Percentiles rank a stretch among this genome's conserved stretches.
Conservation (phyloP, 75 land plant species). For the Larix kaempferi region DNA sequence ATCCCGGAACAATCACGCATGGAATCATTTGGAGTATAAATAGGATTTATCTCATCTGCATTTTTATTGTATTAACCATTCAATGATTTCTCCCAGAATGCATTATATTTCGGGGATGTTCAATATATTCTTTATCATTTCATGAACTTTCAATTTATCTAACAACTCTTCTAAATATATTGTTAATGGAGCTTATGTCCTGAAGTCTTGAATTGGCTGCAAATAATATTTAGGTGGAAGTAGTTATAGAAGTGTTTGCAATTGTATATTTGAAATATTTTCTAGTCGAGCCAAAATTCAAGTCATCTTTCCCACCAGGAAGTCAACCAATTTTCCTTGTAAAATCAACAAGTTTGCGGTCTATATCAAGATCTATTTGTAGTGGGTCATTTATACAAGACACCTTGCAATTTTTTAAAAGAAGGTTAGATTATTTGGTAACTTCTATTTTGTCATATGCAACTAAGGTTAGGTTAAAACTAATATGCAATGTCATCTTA, state of each 20-base stretch:
- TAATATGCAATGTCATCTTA: too few relatives aligned
- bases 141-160: background rate
- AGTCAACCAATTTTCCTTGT: background rate
- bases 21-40: slow-evolving; percentile 57
- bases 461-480: too few relatives aligned
- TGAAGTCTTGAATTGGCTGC: background rate
- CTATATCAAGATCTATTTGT: slow-evolving; percentile 11
- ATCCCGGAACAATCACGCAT: slow-evolving; percentile 45
- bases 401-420: slow-evolving; percentile 10
- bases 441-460: too few relatives aligned
- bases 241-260: slow-evolving; percentile 31
- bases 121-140: background rate
- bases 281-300: slow-evolving; percentile 21
- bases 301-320: slow-evolving; percentile 1
- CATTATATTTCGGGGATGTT: slow-evolving; percentile 45
- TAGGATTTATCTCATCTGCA: slow-evolving; percentile 48
- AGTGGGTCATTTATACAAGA: slow-evolving; percentile 18
- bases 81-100: slow-evolving; percentile 57
- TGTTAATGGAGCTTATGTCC: background rate
- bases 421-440: slow-evolving; percentile 9
- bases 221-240: slow-evolving; percentile 32
- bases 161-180: background rate
- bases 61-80: slow-evolving; percentile 53
- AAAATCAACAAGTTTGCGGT: slow-evolving; percentile 5
- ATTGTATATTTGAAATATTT: slow-evolving; percentile 53